Base-by-base conservation (phyloP, 768 basidiomycete species). In the Pholiota microspora region DNA sequence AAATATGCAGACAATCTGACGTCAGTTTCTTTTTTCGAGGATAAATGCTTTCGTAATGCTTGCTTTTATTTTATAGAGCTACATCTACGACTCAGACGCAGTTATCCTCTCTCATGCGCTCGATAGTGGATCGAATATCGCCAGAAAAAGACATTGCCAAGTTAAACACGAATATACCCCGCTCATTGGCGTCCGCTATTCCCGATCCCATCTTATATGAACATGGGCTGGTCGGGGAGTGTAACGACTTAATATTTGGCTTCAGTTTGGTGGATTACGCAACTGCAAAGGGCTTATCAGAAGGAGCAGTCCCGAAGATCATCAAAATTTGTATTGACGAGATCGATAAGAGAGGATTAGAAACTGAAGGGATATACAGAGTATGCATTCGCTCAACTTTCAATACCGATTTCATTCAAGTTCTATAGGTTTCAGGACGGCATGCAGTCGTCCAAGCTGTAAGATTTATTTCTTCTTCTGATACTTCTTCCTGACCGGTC, bases 241-340 rank as follows among this genome's bases (percentile, higher is more conserved):
- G 94, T 64, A 82, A 80, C 49, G 93, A 95, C 68, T 71, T 97
- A 23, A 89, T 95, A 29, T 97, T 96, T 65, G 94, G 94, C 21
- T 85, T 95, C 59, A 87, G 83, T 60, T 72, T 97, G 54, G 85
- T 88, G 35, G 94, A 95, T 64, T 96, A 97, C 64, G 91, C 94
- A 13, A 92, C 88, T 34, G 80, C 90, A 7, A 83, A 92, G 58
- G 82, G 82, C 38, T 72, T 92, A 15, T 74, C 71, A 15, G 92
- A 94, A 57, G 83, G 83, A 9, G 83, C 87, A 7, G 75, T 89
- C 28, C 94, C 94, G 0, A 89, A 84, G 68, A 89, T 95, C 49
- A 73, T 96, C 12, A 77, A 77, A 53, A 82, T 93, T 34, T 94
- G 92, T 67, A 84, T 94, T 49, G 76, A 81, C 54, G 93, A 94